These are phyloP conservation scores for Aspergillus indologenus DNA, from an alignment of 495 filamentous ascomycete species.

Conservation along the genomic window DNA sequence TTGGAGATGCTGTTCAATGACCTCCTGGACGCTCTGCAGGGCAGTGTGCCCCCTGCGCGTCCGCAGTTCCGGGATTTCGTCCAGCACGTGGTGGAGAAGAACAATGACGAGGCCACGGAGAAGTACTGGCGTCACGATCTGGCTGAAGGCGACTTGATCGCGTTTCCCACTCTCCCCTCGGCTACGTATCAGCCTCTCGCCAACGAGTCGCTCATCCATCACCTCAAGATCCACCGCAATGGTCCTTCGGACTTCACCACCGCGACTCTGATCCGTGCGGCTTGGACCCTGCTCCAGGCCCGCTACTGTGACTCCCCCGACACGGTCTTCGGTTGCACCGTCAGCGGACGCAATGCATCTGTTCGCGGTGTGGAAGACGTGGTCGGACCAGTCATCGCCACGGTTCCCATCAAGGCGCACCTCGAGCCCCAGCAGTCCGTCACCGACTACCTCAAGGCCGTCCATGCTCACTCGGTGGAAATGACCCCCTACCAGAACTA, in stretches of 20 bases:
- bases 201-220: conserved; percentile 9
- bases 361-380: conserved; percentile 51
- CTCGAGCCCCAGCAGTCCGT: conserved; percentile 26
- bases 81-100: conserved; percentile 15
- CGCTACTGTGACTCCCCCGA: conserved; percentile 29
- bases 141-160: conserved; percentile 31
- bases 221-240: conserved; percentile 13
- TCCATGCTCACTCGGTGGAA: conserved; percentile 45
- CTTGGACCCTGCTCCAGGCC: conserved; percentile 46
- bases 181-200: conserved; percentile 34
- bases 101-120: conserved; percentile 17
- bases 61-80: conserved; percentile 25
- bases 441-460: conserved; percentile 31
- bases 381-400: conserved; percentile 56
- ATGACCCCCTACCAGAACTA: conserved; percentile 55
- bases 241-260: conserved; percentile 22
- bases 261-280: conserved; percentile 16
- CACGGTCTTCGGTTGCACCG: conserved; percentile 45
- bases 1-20: conserved; percentile 22
- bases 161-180: conserved; percentile 41
- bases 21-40: conserved; percentile 13
- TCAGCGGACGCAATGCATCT: conserved; percentile 51
- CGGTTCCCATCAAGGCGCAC: conserved; percentile 51
- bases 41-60: conserved; percentile 6
- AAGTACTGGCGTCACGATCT: conserved; percentile 30